These are phyloP conservation scores for Penicillium sp. DNA, from an alignment of 2,329 filamentous ascomycete species.

Conservation along the genomic window DNA sequence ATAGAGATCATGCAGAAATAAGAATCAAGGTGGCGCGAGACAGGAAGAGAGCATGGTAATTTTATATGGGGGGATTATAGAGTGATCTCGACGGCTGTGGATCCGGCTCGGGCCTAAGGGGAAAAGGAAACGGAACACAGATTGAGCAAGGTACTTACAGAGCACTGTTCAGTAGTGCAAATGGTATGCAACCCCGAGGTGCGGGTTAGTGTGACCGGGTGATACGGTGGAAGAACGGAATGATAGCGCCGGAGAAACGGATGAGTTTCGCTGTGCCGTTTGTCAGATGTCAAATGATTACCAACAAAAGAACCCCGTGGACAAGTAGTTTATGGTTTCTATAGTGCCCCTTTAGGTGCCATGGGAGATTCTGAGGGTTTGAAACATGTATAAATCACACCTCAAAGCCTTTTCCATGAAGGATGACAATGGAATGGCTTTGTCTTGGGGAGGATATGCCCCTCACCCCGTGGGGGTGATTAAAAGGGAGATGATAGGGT, in stretches of 20 bases:
- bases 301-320: background rate
- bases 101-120: conserved; percentile 23
- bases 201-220: conserved; percentile 12
- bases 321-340: background rate
- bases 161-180: background rate
- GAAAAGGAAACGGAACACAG: background rate
- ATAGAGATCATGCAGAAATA: background rate
- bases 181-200: conserved; percentile 8
- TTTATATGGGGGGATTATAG: conserved; percentile 1
- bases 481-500: background rate
- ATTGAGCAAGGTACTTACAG: conserved; percentile 21
- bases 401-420: background rate
- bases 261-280: conserved; percentile 23
- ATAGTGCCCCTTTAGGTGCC: background rate
- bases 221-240: conserved; percentile 16
- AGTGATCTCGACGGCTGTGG: background rate
- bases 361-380: background rate
- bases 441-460: background rate
- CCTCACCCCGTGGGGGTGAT: background rate
- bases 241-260: conserved; percentile 37
- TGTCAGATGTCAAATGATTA: conserved; percentile 17
- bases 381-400: background rate
- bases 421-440: background rate
- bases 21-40: background rate
- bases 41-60: conserved; percentile 5